Percentiles rank a stretch among this genome's conserved stretches.
phyloP scores from a whole-genome alignment of 2,329 filamentous ascomycete genomes.

The Epichloe uncinata region DNA sequence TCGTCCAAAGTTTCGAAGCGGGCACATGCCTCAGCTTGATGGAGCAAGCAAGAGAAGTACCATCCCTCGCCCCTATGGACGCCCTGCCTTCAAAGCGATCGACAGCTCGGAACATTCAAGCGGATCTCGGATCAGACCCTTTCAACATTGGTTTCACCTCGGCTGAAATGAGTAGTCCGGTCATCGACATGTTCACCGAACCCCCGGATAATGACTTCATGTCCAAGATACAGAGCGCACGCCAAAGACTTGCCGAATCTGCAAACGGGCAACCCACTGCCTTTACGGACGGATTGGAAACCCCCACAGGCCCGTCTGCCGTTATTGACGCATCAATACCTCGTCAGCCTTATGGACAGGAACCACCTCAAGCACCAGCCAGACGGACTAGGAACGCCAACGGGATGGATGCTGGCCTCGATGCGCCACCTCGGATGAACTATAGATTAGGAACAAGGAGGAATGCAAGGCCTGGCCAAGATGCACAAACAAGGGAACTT shows the following conservation, averaged over 20 bases:
- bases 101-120: slow-evolving; percentile 23
- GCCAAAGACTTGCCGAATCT: slow-evolving; percentile 29
- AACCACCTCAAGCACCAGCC: slow-evolving; percentile 38
- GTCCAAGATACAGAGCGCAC: slow-evolving; percentile 40
- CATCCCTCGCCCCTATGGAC: slow-evolving; percentile 16
- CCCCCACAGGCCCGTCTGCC: slow-evolving; percentile 29
- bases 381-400: slow-evolving; percentile 43
- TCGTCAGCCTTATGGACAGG: slow-evolving; percentile 18
- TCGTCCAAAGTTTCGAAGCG: slow-evolving; percentile 34
- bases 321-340: slow-evolving; percentile 11
- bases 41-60: slow-evolving; percentile 24
- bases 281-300: slow-evolving; percentile 46
- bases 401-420: slow-evolving; percentile 35
- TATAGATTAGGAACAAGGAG: slow-evolving; percentile 37
- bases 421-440: slow-evolving; percentile 52
- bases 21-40: slow-evolving; percentile 12
- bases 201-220: slow-evolving; percentile 41
- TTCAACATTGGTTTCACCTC: slow-evolving; percentile 34
- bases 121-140: slow-evolving; percentile 31
- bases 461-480: slow-evolving; percentile 22
- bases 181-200: slow-evolving; percentile 27
- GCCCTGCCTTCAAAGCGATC: slow-evolving; percentile 31
- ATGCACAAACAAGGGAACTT: slow-evolving; percentile 22
- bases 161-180: slow-evolving; percentile 28
- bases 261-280: slow-evolving; percentile 22